Percentiles rank a stretch among this genome's conserved stretches.
Conservation (phyloP, 345 rosid species). For the Populus davidiana region DNA sequence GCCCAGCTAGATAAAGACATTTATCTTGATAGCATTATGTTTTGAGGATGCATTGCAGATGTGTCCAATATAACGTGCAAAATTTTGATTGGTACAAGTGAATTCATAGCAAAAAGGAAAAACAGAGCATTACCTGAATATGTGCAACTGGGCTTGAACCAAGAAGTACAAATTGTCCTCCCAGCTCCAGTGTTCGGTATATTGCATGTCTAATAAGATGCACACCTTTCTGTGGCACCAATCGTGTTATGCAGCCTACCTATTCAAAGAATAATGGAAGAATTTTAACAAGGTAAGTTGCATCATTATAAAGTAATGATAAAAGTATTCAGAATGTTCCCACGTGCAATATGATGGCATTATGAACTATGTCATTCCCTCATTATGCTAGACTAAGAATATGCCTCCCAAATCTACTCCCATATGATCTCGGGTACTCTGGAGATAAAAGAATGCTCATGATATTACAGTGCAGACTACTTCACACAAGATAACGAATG, state of each 20-base stretch:
- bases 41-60: too few species aligned
- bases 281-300: neutral
- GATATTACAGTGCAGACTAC: neutral
- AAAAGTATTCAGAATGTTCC: neutral
- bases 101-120: neutral
- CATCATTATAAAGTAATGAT: neutral
- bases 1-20: too few species aligned
- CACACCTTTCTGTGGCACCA: constrained; percentile 96
- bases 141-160: constrained; percentile 95
- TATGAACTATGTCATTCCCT: too few species aligned
- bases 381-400: neutral
- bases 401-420: neutral
- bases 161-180: constrained; percentile 91
- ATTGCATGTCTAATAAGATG: constrained; percentile 96
- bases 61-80: neutral
- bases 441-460: neutral
- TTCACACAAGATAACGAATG: neutral
- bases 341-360: neutral
- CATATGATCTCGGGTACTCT: neutral
- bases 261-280: constrained; percentile 19
- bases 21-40: too few species aligned
- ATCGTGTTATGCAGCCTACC: constrained; percentile 96
- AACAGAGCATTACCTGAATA: constrained; percentile 58
- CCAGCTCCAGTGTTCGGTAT: constrained; percentile 84
- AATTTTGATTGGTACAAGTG: neutral